Conservation (phyloP, 352 stramenopile genomes). For the Thalassiosira gravida region DNA sequence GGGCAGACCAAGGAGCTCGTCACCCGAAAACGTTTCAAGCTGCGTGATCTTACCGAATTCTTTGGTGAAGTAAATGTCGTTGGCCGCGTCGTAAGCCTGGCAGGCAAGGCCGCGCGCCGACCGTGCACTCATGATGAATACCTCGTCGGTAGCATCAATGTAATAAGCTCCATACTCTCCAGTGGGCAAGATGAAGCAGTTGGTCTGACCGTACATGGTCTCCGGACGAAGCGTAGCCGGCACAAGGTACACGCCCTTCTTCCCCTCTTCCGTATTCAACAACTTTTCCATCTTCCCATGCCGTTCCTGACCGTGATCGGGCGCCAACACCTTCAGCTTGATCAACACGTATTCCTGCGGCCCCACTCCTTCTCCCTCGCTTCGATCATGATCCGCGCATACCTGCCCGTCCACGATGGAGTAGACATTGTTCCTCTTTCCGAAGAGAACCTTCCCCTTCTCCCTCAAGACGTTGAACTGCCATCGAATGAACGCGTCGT, state of each 20-base stretch:
- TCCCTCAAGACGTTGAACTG: conserved; percentile 97
- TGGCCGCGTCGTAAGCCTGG: conserved; percentile 88
- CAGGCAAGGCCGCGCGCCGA: conserved; percentile 94
- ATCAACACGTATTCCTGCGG: conserved; percentile 99
- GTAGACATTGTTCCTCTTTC: conserved; percentile 98
- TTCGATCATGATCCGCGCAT: conserved; percentile 98
- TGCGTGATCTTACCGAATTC: conserved; percentile 86
- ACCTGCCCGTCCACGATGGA: conserved; percentile 97
- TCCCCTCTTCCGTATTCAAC: conserved; percentile 81
- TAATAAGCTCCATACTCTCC: conserved; percentile 98
- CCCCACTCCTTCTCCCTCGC: conserved; percentile 96
- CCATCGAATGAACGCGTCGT: conserved; percentile 99
- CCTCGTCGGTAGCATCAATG: conserved; percentile 89
- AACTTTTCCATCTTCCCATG: conserved; percentile 76
- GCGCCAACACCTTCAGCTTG: conserved; percentile 92
- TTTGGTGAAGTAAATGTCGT: conserved; percentile 76
- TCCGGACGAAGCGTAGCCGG: conserved; percentile 97
- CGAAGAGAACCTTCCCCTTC: conserved; percentile 89
- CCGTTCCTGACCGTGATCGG: conserved; percentile 69
- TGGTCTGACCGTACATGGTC: conserved; percentile 99
- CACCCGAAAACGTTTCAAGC: conserved; percentile 90
- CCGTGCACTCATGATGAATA: conserved; percentile 94
- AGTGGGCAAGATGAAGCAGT: conserved; percentile 98
- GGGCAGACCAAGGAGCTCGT: conserved; percentile 95
- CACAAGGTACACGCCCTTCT: conserved; percentile 94